Percentiles rank a stretch among this genome's conserved stretches.
Evolutionary conservation across 164 flowering plant genomes (phyloP).

Genomic region (Santalum album): DNA sequence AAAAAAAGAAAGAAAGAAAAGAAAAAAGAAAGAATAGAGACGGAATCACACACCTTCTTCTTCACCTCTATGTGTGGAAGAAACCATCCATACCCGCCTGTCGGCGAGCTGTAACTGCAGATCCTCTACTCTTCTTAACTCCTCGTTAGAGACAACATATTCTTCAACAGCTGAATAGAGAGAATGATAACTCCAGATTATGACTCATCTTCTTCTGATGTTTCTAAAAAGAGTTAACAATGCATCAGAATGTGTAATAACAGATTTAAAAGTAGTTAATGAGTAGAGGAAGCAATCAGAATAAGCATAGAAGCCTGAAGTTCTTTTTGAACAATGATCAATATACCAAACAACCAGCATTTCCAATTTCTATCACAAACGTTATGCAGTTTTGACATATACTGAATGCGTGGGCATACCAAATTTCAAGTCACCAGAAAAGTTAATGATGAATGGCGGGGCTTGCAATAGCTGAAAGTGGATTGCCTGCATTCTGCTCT

Average conservation of each 20-base stretch:
- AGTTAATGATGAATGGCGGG: conserved; percentile 56
- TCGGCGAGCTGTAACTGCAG: conserved; percentile 39
- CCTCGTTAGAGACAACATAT: conserved; percentile 22
- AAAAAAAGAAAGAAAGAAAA: no score
- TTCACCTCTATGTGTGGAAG: conserved; percentile 90
- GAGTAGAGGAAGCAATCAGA: not conserved
- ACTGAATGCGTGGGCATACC: conserved; percentile 31
- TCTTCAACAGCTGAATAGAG: conserved; percentile 39
- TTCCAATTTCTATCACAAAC: not conserved
- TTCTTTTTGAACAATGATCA: no score
- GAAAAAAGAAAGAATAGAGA: not conserved
- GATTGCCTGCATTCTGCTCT: conserved; percentile 77
- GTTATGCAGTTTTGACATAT: not conserved
- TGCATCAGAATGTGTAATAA: not conserved
- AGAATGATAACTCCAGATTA: not conserved
- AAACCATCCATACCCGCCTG: conserved; percentile 85
- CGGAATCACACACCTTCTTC: conserved; percentile 50
- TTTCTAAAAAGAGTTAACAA: not conserved
- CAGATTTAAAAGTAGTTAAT: not conserved
- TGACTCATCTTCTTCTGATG: not conserved
- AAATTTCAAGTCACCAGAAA: conserved; percentile 85
- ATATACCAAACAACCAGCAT: not conserved
- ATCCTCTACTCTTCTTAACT: conserved; percentile 25
- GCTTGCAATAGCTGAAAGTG: conserved; percentile 82
- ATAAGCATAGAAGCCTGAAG: not conserved